Evolutionary conservation across 441 rosid species (phyloP).

Genomic region (Lepidium campestre): DNA sequence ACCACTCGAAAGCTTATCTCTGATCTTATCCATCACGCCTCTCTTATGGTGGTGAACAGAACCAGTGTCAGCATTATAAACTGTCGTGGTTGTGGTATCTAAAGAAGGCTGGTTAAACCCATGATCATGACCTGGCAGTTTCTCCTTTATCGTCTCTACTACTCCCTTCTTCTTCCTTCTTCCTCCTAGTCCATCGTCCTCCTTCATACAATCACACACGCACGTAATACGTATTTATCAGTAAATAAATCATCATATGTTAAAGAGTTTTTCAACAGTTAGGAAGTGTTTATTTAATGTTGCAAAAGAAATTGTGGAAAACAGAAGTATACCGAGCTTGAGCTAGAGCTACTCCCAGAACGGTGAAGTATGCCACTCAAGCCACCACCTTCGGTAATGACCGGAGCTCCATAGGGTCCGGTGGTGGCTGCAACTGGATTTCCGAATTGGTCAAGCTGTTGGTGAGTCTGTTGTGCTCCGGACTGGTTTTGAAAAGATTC

Average conservation of each 20-base stretch:
- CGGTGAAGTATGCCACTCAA: slow-evolving; percentile 26
- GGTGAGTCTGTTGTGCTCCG: slow-evolving; percentile 20
- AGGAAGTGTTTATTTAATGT: neutral
- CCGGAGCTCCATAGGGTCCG: slow-evolving; percentile 12
- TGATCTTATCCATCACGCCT: slow-evolving; percentile 28
- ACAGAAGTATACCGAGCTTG: slow-evolving; percentile 15
- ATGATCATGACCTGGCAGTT: slow-evolving; percentile 28
- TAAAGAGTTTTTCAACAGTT: no score
- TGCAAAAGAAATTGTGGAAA: neutral
- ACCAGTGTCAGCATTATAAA: slow-evolving; percentile 4
- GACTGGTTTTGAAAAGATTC: slow-evolving; percentile 26
- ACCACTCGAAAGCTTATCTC: slow-evolving; percentile 24
- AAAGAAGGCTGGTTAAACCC: slow-evolving; percentile 6
- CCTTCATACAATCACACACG: slow-evolving; percentile 17
- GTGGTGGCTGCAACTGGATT: slow-evolving; percentile 11
- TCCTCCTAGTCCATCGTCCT: slow-evolving; percentile 27
- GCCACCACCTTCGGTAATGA: slow-evolving; percentile 19
- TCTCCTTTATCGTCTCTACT: slow-evolving; percentile 17
- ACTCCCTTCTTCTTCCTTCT: slow-evolving; percentile 26
- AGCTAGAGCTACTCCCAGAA: slow-evolving; percentile 27
- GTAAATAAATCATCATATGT: neutral
- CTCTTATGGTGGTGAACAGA: slow-evolving; percentile 18
- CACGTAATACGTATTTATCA: neutral
- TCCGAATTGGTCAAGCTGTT: slow-evolving; percentile 24
- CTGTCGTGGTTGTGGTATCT: neutral